Evolutionary conservation across 2,329 filamentous ascomycete species (phyloP).

Genomic region (Penicillium occitanis): DNA sequence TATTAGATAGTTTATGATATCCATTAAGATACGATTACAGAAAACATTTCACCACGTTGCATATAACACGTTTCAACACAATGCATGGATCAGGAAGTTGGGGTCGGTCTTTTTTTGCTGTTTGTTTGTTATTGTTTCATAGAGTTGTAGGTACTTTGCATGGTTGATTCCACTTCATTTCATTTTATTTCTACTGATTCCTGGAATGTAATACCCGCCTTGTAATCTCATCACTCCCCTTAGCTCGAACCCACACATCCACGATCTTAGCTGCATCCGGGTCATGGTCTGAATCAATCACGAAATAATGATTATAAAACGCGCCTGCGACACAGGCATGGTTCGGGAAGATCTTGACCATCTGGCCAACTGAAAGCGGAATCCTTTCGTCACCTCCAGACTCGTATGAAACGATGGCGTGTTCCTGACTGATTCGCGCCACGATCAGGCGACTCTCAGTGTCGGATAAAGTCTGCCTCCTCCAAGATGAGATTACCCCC

Average conservation of each 20-base stretch:
- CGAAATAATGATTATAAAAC: neutral
- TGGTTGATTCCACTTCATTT: neutral
- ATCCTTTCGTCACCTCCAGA: neutral
- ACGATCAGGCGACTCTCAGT: neutral
- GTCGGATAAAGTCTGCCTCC: neutral
- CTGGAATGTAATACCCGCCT: neutral
- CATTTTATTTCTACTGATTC: neutral
- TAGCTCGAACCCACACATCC: constrained; percentile 68
- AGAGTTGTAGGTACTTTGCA: neutral
- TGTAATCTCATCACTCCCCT: constrained; percentile 20
- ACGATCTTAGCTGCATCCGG: constrained; percentile 58
- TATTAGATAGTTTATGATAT: constrained; percentile 6
- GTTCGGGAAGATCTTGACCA: neutral
- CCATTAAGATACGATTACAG: constrained; percentile 6
- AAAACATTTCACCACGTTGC: constrained; percentile 18
- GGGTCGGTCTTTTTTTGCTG: neutral
- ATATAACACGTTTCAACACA: constrained; percentile 21
- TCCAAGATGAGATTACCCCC: neutral
- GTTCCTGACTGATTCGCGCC: neutral
- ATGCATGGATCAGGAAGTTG: constrained; percentile 18
- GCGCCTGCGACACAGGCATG: neutral
- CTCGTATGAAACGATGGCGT: neutral
- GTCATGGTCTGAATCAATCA: neutral
- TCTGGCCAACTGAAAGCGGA: neutral
- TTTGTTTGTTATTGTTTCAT: neutral